These are phyloP conservation scores for Blastobotrys indianensis DNA, from an alignment of 1,139 yeast genomes.

Conservation along the genomic window DNA sequence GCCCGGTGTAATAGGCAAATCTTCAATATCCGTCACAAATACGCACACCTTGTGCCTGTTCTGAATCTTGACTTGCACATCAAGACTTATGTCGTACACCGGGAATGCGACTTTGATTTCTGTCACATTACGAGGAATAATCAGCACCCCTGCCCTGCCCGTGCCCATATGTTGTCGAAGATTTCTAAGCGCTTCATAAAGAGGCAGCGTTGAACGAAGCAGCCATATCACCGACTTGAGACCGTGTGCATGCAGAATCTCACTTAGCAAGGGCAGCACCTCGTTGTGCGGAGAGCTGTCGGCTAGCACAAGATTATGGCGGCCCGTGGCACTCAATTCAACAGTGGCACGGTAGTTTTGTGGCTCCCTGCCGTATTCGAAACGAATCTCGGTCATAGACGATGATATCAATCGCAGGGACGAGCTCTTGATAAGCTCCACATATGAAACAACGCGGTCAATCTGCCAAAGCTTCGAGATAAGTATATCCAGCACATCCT, in stretches of 20 bases:
- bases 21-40: slow-evolving; percentile 11
- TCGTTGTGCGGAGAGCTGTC: slow-evolving; percentile 24
- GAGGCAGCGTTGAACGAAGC: slow-evolving; percentile 25
- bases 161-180: slow-evolving; percentile 10
- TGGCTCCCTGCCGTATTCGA: slow-evolving; percentile 25
- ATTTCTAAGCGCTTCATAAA: slow-evolving; percentile 24
- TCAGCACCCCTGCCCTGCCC: slow-evolving; percentile 1
- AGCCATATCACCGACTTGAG: slow-evolving; percentile 28
- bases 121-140: slow-evolving; percentile 18
- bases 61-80: slow-evolving; percentile 1
- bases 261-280: slow-evolving; percentile 23
- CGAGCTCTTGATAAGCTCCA: slow-evolving; percentile 25
- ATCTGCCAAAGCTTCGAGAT: slow-evolving; percentile 23
- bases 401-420: slow-evolving; percentile 25
- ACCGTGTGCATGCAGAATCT: slow-evolving; percentile 23
- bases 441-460: slow-evolving; percentile 29
- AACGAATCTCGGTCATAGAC: slow-evolving; percentile 27
- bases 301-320: slow-evolving; percentile 16
- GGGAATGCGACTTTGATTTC: slow-evolving; percentile 17
- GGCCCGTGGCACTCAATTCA: slow-evolving; percentile 6
- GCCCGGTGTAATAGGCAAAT: slow-evolving; percentile 3
- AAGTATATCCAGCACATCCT: slow-evolving; percentile 19
- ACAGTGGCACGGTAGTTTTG: slow-evolving; percentile 19
- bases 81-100: slow-evolving; percentile 2
- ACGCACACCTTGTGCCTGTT: slow-evolving; percentile 2